Conservation (phyloP, 331 rosid species). For the Quercus lobata region DNA sequence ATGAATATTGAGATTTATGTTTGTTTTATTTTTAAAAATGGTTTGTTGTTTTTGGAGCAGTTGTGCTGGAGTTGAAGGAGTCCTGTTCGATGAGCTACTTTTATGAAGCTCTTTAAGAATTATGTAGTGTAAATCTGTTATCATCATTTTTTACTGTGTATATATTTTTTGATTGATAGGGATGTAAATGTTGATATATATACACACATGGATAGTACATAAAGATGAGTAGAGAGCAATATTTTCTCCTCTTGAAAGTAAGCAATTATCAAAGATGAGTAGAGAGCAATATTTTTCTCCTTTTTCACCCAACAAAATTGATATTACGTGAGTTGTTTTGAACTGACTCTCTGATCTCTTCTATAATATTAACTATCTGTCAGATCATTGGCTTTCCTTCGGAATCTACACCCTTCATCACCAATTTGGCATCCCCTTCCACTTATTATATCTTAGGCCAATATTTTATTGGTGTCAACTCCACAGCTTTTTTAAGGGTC, state of each 20-base stretch:
- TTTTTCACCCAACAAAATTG: no score
- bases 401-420: no score
- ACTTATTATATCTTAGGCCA: no score
- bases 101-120: conserved; percentile 12
- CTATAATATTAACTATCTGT: no score
- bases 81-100: conserved; percentile 19
- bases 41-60: conserved; percentile 24
- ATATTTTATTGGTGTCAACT: no score
- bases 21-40: not conserved
- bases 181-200: conserved; percentile 29
- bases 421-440: no score
- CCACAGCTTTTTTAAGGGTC: no score
- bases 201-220: not conserved
- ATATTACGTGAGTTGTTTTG: no score
- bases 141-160: conserved; percentile 3
- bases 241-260: not conserved
- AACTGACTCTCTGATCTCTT: no score
- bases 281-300: no score
- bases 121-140: conserved; percentile 24
- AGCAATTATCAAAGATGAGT: not conserved
- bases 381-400: no score
- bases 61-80: conserved; percentile 24
- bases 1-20: not conserved
- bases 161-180: conserved; percentile 10
- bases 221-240: conserved; percentile 10